Evolutionary conservation across 2,329 filamentous ascomycete genomes (phyloP).

Genomic region (Paraphaeosphaeria minitans): DNA sequence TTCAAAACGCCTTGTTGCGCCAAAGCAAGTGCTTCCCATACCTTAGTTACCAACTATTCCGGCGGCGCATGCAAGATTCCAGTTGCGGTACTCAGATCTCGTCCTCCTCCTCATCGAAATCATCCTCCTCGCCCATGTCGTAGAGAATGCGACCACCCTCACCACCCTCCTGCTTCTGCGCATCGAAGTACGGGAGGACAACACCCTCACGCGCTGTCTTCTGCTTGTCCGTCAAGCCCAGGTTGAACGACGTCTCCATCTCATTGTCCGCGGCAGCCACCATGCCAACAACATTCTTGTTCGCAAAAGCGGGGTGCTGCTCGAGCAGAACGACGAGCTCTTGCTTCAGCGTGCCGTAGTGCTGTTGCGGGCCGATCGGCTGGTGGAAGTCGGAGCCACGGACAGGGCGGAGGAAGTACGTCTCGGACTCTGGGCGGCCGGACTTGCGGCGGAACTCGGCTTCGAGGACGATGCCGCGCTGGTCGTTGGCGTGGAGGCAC

Average conservation of each 20-base stretch:
- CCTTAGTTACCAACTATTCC: neutral
- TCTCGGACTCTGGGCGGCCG: slow-evolving; percentile 76
- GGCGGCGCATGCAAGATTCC: neutral
- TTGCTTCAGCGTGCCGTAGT: slow-evolving; percentile 47
- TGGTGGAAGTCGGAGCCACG: slow-evolving; percentile 23
- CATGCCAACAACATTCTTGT: slow-evolving; percentile 16
- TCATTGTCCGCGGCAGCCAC: slow-evolving; percentile 37
- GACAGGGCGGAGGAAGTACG: slow-evolving; percentile 57
- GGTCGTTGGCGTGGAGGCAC: slow-evolving; percentile 62
- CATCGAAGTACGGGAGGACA: slow-evolving; percentile 94
- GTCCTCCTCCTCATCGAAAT: slow-evolving; percentile 96
- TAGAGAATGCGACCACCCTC: slow-evolving; percentile 94
- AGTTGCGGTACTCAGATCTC: slow-evolving; percentile 66
- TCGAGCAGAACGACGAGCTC: slow-evolving; percentile 68
- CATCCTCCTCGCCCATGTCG: slow-evolving; percentile 94
- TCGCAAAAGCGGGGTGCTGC: slow-evolving; percentile 64
- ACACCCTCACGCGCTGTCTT: slow-evolving; percentile 83
- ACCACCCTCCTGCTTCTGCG: slow-evolving; percentile 77
- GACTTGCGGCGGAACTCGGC: slow-evolving; percentile 87
- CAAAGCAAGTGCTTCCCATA: neutral
- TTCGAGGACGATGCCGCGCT: slow-evolving; percentile 70
- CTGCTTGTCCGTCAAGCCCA: slow-evolving; percentile 90
- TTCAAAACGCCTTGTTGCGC: slow-evolving; percentile 1
- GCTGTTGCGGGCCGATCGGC: slow-evolving; percentile 15
- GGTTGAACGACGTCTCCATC: slow-evolving; percentile 73